These are phyloP conservation scores for Pseudogymnoascus sp. DNA, from an alignment of 2,329 filamentous ascomycete genomes.

Conservation along the genomic window DNA sequence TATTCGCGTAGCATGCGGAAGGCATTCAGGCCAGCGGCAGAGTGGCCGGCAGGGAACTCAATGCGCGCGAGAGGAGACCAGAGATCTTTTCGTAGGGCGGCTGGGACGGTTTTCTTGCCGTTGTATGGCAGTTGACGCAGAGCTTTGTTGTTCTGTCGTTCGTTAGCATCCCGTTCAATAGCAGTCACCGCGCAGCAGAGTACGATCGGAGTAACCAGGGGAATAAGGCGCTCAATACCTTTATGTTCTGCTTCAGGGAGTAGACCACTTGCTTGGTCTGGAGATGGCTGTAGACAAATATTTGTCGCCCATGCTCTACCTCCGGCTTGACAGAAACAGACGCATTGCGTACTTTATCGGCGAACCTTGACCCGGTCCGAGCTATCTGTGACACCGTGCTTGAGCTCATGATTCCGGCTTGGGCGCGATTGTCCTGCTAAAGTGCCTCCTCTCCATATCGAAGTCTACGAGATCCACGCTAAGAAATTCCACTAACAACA, in stretches of 20 bases:
- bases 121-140: constrained; percentile 55
- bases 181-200: background rate
- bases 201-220: background rate
- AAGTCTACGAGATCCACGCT: constrained; percentile 2
- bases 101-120: constrained; percentile 58
- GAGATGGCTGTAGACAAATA: constrained; percentile 33
- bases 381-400: constrained; percentile 8
- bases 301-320: constrained; percentile 28
- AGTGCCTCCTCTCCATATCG: constrained; percentile 8
- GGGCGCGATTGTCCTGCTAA: constrained; percentile 9
- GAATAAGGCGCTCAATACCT: constrained; percentile 21
- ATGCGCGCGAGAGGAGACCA: constrained; percentile 56
- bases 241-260: constrained; percentile 30
- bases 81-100: constrained; percentile 58
- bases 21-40: constrained; percentile 45
- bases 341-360: constrained; percentile 10
- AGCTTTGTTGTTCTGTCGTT: constrained; percentile 35
- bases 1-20: constrained; percentile 59
- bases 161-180: background rate
- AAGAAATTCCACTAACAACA: background rate
- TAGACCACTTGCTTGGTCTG: constrained; percentile 34
- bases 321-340: constrained; percentile 9
- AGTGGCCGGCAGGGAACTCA: constrained; percentile 45
- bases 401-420: background rate
- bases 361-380: background rate